phyloP scores from a whole-genome alignment of 495 filamentous ascomycete genomes.

The Ascodesmis nigricans region DNA sequence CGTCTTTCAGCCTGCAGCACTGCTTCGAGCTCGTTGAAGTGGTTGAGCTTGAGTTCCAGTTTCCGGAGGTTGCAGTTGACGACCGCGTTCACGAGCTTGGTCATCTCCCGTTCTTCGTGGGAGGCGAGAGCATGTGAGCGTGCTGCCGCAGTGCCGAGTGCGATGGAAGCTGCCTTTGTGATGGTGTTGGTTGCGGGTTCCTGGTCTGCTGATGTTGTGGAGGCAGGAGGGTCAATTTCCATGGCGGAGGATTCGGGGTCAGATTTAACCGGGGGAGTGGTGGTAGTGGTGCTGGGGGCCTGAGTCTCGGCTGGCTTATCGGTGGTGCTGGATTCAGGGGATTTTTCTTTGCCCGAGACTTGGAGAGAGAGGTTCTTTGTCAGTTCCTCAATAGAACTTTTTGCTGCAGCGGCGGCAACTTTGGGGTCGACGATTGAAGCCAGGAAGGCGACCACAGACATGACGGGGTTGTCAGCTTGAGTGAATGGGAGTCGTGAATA shows the following conservation, averaged over 20 bases:
- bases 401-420: constrained; percentile 71
- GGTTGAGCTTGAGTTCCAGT: constrained; percentile 35
- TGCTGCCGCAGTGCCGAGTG: constrained; percentile 64
- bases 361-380: constrained; percentile 48
- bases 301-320: constrained; percentile 31
- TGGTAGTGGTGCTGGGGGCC: constrained; percentile 25
- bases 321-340: constrained; percentile 23
- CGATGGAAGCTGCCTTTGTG: constrained; percentile 49
- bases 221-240: constrained; percentile 42
- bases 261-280: constrained; percentile 31
- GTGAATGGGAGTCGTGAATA: constrained; percentile 62
- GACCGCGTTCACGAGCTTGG: constrained; percentile 62
- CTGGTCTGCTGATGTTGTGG: constrained; percentile 24
- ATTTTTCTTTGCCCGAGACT: constrained; percentile 34
- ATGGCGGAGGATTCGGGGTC: constrained; percentile 34
- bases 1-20: constrained; percentile 77
- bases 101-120: constrained; percentile 91
- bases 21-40: constrained; percentile 89
- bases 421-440: constrained; percentile 70
- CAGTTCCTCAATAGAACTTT: constrained; percentile 65
- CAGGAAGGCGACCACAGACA: constrained; percentile 84
- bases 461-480: constrained; percentile 78
- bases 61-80: constrained; percentile 30
- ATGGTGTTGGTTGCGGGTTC: constrained; percentile 17
- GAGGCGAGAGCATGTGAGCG: constrained; percentile 74